Evolutionary conservation across 2,329 filamentous ascomycete species (phyloP), one percentile per base, ranked within the genome.

Genomic region (Botrytis aclada): DNA sequence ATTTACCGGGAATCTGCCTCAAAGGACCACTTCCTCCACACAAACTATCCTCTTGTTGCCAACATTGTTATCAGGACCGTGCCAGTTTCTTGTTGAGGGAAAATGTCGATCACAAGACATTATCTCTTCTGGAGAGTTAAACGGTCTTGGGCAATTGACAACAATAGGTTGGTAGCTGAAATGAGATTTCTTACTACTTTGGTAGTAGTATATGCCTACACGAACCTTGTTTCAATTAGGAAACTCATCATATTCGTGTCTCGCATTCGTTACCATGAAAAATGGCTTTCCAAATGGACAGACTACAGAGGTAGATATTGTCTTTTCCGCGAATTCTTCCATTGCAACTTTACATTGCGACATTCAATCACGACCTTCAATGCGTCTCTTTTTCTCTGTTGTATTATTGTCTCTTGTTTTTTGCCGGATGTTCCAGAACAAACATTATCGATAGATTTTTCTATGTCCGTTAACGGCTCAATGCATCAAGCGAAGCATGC

Each of bases 401-500:
- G 8, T 16, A 25, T 72, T 29, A 29, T 14, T 37, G 61, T n/a
- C 34, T 39, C 47, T 56, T 62, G 54, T 66, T 54, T 67, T 65
- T 54, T 66, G 62, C 10, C 64, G 22, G 34, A 43, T 43, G 12
- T 62, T 67, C 45, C 18, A 41, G 39, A 32, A 56, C 47, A 39
- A 37, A 41, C 22, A 29, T 56, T 54, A 18, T 32, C 41, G 47
- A 56, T 41, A 41, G 69, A 69, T 41, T 65, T 37, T 69, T 16
- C 77, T n/a, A 75, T 76, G 74, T 79, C 78, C 78, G 77, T 77
- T 79, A 78, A 79, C 75, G 78, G 78, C 74, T 60, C 41, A 67
- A 61, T 66, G 71, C 60, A 41, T 69, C 73, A 76, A 77, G 74
- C 76, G 78, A 77, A 69, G 65, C 65, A 67, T 72, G 72, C 74